These are phyloP conservation scores for Leishmania martiniquensis DNA, from an alignment of 208 protist species.

Conservation along the genomic window DNA sequence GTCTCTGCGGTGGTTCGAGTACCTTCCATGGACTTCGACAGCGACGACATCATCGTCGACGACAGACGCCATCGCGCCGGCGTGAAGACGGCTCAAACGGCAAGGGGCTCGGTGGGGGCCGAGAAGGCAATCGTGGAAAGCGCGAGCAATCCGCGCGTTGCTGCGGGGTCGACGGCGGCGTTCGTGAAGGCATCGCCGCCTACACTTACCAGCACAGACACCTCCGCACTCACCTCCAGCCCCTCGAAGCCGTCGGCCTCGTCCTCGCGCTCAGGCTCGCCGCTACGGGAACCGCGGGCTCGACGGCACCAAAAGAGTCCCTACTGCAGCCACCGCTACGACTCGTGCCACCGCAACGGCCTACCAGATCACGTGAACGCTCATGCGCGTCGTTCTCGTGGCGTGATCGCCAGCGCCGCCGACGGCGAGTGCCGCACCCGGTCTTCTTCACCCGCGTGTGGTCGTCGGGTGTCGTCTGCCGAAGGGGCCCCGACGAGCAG, in stretches of 20 bases:
- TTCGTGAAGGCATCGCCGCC: neutral
- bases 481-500: neutral
- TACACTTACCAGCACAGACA: constrained; percentile 23
- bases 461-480: neutral
- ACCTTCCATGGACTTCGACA: constrained; percentile 9
- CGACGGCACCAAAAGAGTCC: constrained; percentile 13
- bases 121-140: neutral
- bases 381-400: neutral
- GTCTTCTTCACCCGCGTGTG: neutral
- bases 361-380: constrained; percentile 10
- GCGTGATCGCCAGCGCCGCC: neutral
- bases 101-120: neutral
- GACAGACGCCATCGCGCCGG: neutral
- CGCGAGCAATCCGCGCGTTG: neutral
- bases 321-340: constrained; percentile 18
- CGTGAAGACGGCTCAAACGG: neutral
- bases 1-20: constrained; percentile 8
- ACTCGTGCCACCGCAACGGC: constrained; percentile 12
- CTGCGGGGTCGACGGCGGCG: neutral
- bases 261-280: constrained; percentile 12
- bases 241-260: constrained; percentile 17
- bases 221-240: constrained; percentile 23
- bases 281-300: neutral
- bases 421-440: neutral
- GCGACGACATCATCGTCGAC: neutral